Evolutionary conservation across 176 grass and related monocot genomes (phyloP), one percentile per base, ranked within the genome.

Genomic region (Carex cristatella): DNA sequence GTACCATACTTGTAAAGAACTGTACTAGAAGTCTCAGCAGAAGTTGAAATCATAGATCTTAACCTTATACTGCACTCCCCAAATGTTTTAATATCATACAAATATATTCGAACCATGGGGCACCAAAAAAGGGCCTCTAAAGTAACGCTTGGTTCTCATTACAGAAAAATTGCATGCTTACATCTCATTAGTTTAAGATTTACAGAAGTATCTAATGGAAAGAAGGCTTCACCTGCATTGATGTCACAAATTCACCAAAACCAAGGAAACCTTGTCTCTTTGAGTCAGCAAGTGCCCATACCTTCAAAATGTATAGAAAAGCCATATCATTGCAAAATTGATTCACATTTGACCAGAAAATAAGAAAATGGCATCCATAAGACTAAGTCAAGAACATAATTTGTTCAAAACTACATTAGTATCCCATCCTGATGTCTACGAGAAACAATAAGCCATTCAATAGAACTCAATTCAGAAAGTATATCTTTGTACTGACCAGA

Each of bases 231-330:
- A 98, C 96, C 96, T 98, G 93, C 96, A 98, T 95, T 61, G 96
- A 83, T 19, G 91, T 35, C 66, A 94, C 62, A 28, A 98, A 98
- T 65, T 98, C 93, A 4, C 46, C 28, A 61, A 98, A 88, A 19
- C 96, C 96, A 67, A 98, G 87, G 79, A 86, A 98, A 37, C 96
- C 93, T 85, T 91, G 93, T 65, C 96, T 88, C 53, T 91, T 94
- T 80, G 93, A 84, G 86, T 98, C 96, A 13, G 96, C 93, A 81
- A 94, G 86, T 7, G 96, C 96, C 96, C 96, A 98, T 13, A 98
- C 90, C 96, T 98, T 81, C 87, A 85, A 64, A 53, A 51, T 63
- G 69, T 85, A 81, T 84, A 70, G 8, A 65, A 40, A 3, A 56
- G 28, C 9, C 31, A 19, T 18, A 79, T 84, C 14, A 83, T 76